These are phyloP conservation scores for Lasiodiplodia sp. DNA, from an alignment of 2,329 filamentous ascomycete species.

Conservation along the genomic window DNA sequence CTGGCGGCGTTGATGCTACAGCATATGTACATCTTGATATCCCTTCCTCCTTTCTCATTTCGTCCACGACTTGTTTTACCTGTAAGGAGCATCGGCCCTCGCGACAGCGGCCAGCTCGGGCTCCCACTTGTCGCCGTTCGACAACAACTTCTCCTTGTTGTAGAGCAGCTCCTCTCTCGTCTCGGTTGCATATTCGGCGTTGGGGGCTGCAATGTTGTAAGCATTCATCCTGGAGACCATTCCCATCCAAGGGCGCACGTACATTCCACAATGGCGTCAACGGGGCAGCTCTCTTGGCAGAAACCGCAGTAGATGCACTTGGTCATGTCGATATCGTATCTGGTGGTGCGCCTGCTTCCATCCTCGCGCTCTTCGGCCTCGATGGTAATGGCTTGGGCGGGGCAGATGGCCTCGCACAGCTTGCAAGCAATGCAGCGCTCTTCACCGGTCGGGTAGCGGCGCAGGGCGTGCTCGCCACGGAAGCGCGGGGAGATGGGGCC, in stretches of 20 bases:
- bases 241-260: conserved; percentile 39
- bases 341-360: conserved; percentile 90
- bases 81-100: conserved; percentile 86
- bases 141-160: conserved; percentile 93
- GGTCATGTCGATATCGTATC: conserved; percentile 99
- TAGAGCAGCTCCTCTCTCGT: conserved; percentile 93
- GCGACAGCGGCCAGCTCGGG: conserved; percentile 92
- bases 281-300: conserved; percentile 98
- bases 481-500: conserved; percentile 97
- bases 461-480: conserved; percentile 95
- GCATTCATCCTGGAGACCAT: background rate
- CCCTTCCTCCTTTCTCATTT: background rate
- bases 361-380: conserved; percentile 98
- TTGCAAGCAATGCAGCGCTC: conserved; percentile 99
- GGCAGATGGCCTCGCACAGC: conserved; percentile 98
- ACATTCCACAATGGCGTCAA: conserved; percentile 89
- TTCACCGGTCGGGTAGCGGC: conserved; percentile 95
- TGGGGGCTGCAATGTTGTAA: conserved; percentile 60
- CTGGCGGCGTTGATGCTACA: conserved; percentile 27
- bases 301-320: conserved; percentile 99
- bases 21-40: conserved; percentile 30
- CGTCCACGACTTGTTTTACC: conserved; percentile 38
- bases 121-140: conserved; percentile 83
- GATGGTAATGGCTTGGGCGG: conserved; percentile 97
- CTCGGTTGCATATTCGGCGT: conserved; percentile 78